phyloP scores from a whole-genome alignment of 2,329 filamentous ascomycete species.

The Exophiala sp. region DNA sequence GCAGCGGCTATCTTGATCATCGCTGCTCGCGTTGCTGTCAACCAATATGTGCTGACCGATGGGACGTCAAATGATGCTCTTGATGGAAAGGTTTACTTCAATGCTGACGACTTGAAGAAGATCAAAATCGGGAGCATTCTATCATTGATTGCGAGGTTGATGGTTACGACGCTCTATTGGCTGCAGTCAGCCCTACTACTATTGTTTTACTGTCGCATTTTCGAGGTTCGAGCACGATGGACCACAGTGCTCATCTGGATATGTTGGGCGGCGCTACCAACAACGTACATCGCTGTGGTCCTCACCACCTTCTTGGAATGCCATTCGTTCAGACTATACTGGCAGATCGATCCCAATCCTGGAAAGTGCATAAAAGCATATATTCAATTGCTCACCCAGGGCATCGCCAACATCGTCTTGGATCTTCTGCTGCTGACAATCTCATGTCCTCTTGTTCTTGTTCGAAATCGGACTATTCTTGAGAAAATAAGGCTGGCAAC shows the following conservation, averaged over 20 bases:
- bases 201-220: conserved; percentile 28
- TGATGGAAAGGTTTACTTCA: conserved; percentile 20
- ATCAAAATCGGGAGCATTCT: conserved; percentile 28
- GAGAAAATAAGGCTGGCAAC: conserved; percentile 34
- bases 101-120: conserved; percentile 26
- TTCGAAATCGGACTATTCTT: conserved; percentile 19
- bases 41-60: conserved; percentile 18
- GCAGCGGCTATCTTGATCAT: conserved; percentile 12
- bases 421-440: conserved; percentile 32
- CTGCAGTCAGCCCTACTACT: conserved; percentile 29
- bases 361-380: conserved; percentile 36
- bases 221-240: conserved; percentile 23
- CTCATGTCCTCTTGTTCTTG: conserved; percentile 32
- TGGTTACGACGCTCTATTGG: conserved; percentile 30
- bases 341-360: conserved; percentile 50
- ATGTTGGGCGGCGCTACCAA: conserved; percentile 32
- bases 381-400: conserved; percentile 35
- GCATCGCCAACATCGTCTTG: conserved; percentile 36
- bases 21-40: conserved; percentile 15
- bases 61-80: conserved; percentile 23
- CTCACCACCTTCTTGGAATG: conserved; percentile 38
- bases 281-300: conserved; percentile 34
- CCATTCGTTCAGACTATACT: conserved; percentile 53
- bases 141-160: conserved; percentile 22
- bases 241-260: conserved; percentile 26